Percentiles rank a stretch among this genome's conserved stretches.
Evolutionary conservation across 352 stramenopile genomes (phyloP).

Genomic region (Globisporangium megalacanthum): DNA sequence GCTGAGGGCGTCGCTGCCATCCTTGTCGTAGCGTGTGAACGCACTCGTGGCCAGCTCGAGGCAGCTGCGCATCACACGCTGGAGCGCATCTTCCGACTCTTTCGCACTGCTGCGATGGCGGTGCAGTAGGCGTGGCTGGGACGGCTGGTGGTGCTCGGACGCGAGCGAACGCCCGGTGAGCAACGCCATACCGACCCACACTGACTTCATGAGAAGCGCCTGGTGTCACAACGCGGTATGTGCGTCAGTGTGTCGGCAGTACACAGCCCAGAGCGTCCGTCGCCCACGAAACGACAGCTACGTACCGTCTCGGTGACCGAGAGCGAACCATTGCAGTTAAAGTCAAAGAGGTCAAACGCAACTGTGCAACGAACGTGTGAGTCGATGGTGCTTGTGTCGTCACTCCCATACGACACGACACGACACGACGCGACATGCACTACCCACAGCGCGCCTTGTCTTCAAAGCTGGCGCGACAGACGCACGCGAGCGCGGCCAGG

Average conservation of each 20-base stretch:
- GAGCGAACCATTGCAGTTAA: conserved; percentile 71
- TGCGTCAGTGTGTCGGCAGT: neutral
- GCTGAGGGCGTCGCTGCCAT: conserved; percentile 32
- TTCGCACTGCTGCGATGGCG: neutral
- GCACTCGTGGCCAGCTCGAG: conserved; percentile 46
- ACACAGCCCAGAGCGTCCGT: neutral
- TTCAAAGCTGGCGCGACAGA: conserved; percentile 71
- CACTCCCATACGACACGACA: neutral
- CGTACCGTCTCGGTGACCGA: conserved; percentile 64
- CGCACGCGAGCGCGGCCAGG: conserved; percentile 57
- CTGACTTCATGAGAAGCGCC: conserved; percentile 78
- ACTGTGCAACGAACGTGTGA: conserved; percentile 20
- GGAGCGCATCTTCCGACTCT: conserved; percentile 11
- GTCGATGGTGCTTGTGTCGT: neutral
- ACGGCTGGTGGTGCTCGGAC: neutral
- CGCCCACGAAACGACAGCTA: neutral
- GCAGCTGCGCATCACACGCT: conserved; percentile 34
- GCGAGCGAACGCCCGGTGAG: conserved; percentile 32
- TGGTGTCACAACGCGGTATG: conserved; percentile 6
- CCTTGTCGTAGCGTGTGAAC: conserved; percentile 49
- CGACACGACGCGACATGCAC: neutral
- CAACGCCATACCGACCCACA: conserved; percentile 62
- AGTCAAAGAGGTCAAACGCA: conserved; percentile 76
- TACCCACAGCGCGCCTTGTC: conserved; percentile 68
- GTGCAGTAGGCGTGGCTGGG: conserved; percentile 6